A percentile compares a stretch with the other conserved stretches of the same genome.
These are phyloP conservation scores for Lathyrus sativus DNA, from an alignment of 306 rosid genomes.

Conservation along the genomic window DNA sequence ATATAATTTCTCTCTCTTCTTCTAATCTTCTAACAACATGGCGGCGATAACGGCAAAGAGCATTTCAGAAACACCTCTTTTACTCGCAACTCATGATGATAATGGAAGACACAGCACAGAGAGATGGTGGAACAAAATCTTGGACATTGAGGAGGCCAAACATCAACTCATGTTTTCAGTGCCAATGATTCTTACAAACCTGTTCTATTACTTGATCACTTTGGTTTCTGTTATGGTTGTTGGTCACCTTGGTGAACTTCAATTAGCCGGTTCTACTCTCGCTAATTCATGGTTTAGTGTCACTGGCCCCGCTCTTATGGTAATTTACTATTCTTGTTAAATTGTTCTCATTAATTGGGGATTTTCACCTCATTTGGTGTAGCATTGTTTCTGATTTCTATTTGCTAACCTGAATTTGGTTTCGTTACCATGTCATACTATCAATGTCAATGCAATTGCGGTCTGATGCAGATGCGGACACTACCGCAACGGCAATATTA, in stretches of 20 bases:
- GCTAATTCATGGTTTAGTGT: slow-evolving; percentile 79
- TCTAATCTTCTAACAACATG: no score
- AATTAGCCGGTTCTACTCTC: slow-evolving; percentile 83
- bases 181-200: slow-evolving; percentile 73
- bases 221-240: slow-evolving; percentile 85
- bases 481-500: no score
- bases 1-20: no score
- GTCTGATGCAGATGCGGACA: no score
- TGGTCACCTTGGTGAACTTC: slow-evolving; percentile 80
- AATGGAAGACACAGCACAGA: slow-evolving; percentile 1
- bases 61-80: slow-evolving; percentile 20
- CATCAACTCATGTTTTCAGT: slow-evolving; percentile 54
- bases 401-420: no score
- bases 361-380: no score
- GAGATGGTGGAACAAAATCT: slow-evolving; percentile 56
- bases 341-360: no score
- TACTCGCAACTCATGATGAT: slow-evolving; percentile 16
- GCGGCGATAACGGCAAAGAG: no score
- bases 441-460: no score
- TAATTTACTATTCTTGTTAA: slow-evolving; percentile 21
- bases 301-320: slow-evolving; percentile 72
- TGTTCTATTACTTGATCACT: slow-evolving; percentile 55
- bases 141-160: slow-evolving; percentile 67
- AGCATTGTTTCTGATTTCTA: no score
- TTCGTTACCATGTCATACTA: no score